These are phyloP conservation scores for Hippophae rhamnoides DNA, from an alignment of 306 rosid species.

Conservation along the genomic window DNA sequence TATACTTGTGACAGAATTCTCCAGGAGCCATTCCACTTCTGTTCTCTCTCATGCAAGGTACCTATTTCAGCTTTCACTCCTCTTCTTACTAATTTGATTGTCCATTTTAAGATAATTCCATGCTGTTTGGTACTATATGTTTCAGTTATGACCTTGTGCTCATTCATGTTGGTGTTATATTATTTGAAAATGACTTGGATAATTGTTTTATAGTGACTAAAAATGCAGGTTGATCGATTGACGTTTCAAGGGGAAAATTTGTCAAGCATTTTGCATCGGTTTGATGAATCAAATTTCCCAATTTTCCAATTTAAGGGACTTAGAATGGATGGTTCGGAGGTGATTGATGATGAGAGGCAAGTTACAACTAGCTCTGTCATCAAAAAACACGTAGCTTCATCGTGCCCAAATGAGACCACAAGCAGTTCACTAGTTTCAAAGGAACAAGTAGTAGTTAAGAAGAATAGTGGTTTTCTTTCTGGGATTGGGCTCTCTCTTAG, in stretches of 20 bases:
- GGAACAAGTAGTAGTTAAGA: slow-evolving; percentile 22
- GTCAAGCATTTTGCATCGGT: slow-evolving; percentile 45
- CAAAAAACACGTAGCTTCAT: slow-evolving; percentile 29
- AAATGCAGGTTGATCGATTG: slow-evolving; percentile 32
- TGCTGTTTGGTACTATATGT: no score
- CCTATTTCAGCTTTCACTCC: no score
- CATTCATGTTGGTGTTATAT: no score
- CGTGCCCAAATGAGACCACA: slow-evolving; percentile 57
- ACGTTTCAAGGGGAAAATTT: slow-evolving; percentile 54
- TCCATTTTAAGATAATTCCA: no score
- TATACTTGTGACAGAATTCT: slow-evolving; percentile 87
- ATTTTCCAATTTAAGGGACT: slow-evolving; percentile 77
- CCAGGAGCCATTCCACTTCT: slow-evolving; percentile 84
- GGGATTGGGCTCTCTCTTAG: slow-evolving; percentile 59
- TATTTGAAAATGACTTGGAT: background rate
- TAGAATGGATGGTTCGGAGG: slow-evolving; percentile 54
- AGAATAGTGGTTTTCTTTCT: slow-evolving; percentile 36
- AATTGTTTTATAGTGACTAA: background rate
- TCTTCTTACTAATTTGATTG: no score
- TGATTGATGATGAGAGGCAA: slow-evolving; percentile 51
- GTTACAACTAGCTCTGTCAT: slow-evolving; percentile 33
- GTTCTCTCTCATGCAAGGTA: slow-evolving; percentile 97
- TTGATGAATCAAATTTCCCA: slow-evolving; percentile 66
- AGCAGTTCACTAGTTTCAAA: slow-evolving; percentile 38
- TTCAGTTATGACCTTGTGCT: no score